Evolutionary conservation across 352 stramenopile species (phyloP).

Genomic region (Pythium apleroticum): DNA sequence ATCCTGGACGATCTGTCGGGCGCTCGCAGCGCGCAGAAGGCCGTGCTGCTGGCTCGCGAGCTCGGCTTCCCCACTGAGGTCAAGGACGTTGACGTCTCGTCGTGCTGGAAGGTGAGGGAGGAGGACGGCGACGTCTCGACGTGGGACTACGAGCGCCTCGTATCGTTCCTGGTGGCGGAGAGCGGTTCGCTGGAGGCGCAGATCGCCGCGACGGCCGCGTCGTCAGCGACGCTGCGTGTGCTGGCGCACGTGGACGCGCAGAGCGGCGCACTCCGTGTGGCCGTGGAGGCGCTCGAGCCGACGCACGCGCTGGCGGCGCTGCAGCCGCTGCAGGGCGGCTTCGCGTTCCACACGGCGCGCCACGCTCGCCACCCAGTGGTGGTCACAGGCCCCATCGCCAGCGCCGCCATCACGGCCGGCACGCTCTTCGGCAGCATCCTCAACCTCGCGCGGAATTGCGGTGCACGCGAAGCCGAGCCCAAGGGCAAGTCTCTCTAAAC

Average conservation of each 20-base stretch:
- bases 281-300: conserved; percentile 38
- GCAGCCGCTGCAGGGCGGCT: conserved; percentile 64
- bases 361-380: conserved; percentile 75
- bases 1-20: conserved; percentile 94
- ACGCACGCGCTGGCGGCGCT: conserved; percentile 65
- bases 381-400: conserved; percentile 76
- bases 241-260: conserved; percentile 54
- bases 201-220: conserved; percentile 30
- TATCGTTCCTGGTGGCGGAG: conserved; percentile 51
- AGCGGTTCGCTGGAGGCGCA: conserved; percentile 41
- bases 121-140: conserved; percentile 30
- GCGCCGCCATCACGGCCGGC: conserved; percentile 72
- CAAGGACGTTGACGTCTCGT: conserved; percentile 59
- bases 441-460: conserved; percentile 69
- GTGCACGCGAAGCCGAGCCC: conserved; percentile 36
- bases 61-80: conserved; percentile 86
- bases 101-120: conserved; percentile 38
- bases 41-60: conserved; percentile 93
- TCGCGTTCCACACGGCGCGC: conserved; percentile 78
- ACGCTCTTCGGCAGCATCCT: conserved; percentile 80
- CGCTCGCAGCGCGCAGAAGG: conserved; percentile 85
- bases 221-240: conserved; percentile 44
- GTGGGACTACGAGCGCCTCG: conserved; percentile 57
- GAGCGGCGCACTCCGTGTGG: conserved; percentile 49
- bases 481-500: neutral